Evolutionary conservation across 345 rosid species (phyloP).

Genomic region (Gossypium anomalum): DNA sequence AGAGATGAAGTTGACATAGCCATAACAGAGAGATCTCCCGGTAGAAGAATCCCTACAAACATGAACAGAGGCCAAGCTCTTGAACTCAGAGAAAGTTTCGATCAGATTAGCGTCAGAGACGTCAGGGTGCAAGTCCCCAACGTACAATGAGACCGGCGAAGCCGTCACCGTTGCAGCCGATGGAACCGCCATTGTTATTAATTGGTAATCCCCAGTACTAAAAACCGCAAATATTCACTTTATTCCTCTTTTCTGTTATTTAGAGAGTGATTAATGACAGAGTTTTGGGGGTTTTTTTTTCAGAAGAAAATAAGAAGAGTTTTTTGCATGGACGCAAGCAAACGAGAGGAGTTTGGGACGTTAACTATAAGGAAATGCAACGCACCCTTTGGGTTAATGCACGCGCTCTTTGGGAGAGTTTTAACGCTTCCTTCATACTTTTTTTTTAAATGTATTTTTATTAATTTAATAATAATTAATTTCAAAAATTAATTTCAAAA

Average conservation of each 20-base stretch:
- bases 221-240: neutral
- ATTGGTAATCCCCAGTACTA: neutral
- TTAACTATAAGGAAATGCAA: slow-evolving; percentile 1
- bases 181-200: slow-evolving; percentile 42
- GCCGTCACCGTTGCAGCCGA: slow-evolving; percentile 32
- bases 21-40: slow-evolving; percentile 71
- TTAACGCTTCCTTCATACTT: too few relatives aligned
- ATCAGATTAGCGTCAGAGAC: slow-evolving; percentile 47
- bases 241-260: slow-evolving; percentile 2
- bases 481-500: neutral
- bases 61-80: slow-evolving; percentile 65
- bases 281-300: neutral
- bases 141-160: slow-evolving; percentile 50
- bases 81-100: slow-evolving; percentile 53
- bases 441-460: neutral
- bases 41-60: slow-evolving; percentile 55
- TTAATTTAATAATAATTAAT: too few relatives aligned
- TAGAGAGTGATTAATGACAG: neutral
- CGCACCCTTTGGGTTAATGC: neutral
- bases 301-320: neutral
- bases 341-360: neutral
- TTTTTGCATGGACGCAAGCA: slow-evolving; percentile 4
- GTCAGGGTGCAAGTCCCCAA: slow-evolving; percentile 68
- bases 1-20: slow-evolving; percentile 70
- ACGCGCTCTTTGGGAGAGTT: slow-evolving; percentile 6